Conservation (phyloP, 2,329 filamentous ascomycete species). For the Botryotinia globosa region DNA sequence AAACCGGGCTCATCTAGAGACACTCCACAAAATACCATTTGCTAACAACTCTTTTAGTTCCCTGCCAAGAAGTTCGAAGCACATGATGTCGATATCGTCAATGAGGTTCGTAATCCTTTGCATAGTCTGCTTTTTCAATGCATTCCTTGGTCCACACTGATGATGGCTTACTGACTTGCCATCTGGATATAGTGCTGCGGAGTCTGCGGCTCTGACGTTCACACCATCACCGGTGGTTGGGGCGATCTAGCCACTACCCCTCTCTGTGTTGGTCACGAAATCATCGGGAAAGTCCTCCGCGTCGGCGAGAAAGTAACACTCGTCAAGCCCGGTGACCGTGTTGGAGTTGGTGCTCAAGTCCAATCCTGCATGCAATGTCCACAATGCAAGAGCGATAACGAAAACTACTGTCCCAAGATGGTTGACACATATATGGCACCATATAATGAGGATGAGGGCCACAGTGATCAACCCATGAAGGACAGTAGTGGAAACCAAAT, state of each 20-base stretch:
- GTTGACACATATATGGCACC: conserved; percentile 32
- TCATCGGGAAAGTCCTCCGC: conserved; percentile 42
- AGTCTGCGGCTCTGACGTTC: conserved; percentile 43
- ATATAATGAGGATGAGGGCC: conserved; percentile 25
- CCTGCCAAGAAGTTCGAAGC: conserved; percentile 72
- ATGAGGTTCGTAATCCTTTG: conserved; percentile 49
- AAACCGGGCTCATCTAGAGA: neutral
- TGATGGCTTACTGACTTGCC: neutral
- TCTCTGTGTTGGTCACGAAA: conserved; percentile 48
- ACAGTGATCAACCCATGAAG: conserved; percentile 19
- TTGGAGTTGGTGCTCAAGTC: conserved; percentile 53
- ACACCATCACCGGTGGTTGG: conserved; percentile 36
- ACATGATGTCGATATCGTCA: conserved; percentile 82
- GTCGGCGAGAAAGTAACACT: conserved; percentile 65
- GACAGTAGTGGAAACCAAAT: conserved; percentile 18
- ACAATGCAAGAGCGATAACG: conserved; percentile 44
- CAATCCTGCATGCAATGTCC: conserved; percentile 50
- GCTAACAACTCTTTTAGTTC: conserved; percentile 7
- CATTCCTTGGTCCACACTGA: neutral
- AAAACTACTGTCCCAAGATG: conserved; percentile 35
- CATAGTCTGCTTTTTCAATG: neutral
- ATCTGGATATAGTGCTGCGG: conserved; percentile 40
- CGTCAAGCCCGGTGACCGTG: conserved; percentile 49
- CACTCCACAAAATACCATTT: neutral
- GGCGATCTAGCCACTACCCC: conserved; percentile 9